Conservation (phyloP, 176 grass and related monocot genomes). For the Oropetium thomaeum region DNA sequence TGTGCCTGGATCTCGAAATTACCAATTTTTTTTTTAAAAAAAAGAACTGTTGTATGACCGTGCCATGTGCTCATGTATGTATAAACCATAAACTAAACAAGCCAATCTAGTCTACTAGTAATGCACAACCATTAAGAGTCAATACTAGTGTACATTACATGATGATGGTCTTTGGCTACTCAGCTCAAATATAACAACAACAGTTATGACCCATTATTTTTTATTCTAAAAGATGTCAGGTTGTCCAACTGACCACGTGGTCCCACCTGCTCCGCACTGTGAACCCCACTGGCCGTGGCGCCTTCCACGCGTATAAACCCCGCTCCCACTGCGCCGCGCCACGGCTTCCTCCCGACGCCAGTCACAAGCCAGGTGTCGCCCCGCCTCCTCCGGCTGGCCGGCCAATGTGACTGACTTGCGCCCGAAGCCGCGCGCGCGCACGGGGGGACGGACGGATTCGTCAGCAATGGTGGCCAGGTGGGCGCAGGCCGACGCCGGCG, state of each 20-base stretch:
- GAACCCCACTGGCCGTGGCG: background rate
- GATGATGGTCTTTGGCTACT: background rate
- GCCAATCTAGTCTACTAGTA: background rate
- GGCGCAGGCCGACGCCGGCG: constrained; percentile 30
- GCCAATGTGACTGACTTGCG: constrained; percentile 41
- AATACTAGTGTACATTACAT: background rate
- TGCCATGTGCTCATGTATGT: background rate
- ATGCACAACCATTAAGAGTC: background rate
- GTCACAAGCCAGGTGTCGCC: constrained; percentile 26
- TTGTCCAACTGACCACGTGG: background rate
- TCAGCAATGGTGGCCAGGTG: constrained; percentile 39
- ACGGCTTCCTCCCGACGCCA: constrained; percentile 45
- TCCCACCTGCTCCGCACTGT: background rate
- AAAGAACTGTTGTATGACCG: background rate
- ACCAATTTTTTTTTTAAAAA: too few relatives aligned
- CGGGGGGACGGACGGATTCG: too few relatives aligned
- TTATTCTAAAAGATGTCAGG: background rate
- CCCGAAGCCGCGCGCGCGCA: constrained; percentile 14
- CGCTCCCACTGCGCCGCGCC: background rate
- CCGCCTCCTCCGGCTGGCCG: constrained; percentile 13
- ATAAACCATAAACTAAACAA: constrained; percentile 37
- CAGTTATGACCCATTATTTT: constrained; percentile 6
- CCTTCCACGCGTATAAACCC: constrained; percentile 34
- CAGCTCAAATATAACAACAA: background rate
- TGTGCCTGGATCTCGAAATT: background rate